These are phyloP conservation scores for Paraphaeosphaeria sporulosa DNA, from an alignment of 2,329 filamentous ascomycete genomes.

Conservation along the genomic window DNA sequence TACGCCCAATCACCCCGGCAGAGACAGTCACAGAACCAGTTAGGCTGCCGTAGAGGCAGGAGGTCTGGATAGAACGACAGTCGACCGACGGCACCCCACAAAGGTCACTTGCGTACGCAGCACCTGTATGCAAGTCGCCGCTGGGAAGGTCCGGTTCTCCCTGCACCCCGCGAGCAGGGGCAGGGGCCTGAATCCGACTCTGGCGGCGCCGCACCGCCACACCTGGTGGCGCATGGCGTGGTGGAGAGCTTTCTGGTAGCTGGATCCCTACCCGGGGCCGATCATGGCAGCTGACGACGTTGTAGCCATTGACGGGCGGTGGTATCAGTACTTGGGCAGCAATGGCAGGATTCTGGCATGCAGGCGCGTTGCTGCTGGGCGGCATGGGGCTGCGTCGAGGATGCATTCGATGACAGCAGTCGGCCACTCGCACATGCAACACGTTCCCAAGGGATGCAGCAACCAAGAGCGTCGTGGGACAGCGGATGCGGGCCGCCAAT, in stretches of 20 bases:
- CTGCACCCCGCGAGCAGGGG: slow-evolving; percentile 10
- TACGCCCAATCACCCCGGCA: too few species aligned
- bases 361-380: slow-evolving; percentile 18
- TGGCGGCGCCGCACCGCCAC: slow-evolving; percentile 15
- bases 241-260: slow-evolving; percentile 1
- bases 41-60: too few species aligned
- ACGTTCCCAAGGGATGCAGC: slow-evolving; percentile 40
- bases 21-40: too few species aligned
- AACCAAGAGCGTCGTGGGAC: slow-evolving; percentile 13
- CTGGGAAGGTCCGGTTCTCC: slow-evolving; percentile 6
- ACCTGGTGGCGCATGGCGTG: slow-evolving; percentile 15
- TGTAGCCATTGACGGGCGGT: slow-evolving; percentile 1
- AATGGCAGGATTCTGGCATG: slow-evolving; percentile 27
- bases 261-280: slow-evolving; percentile 10
- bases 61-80: too few species aligned
- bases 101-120: background rate
- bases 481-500: slow-evolving; percentile 19
- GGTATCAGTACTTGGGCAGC: slow-evolving; percentile 35
- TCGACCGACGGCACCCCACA: too few species aligned
- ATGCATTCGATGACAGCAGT: slow-evolving; percentile 21
- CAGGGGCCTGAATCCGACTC: background rate
- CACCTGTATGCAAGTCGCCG: slow-evolving; percentile 9
- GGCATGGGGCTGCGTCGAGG: slow-evolving; percentile 33
- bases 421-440: slow-evolving; percentile 39
- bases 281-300: slow-evolving; percentile 17